phyloP scores from a whole-genome alignment of 805 yeast species.

The Starmerella ratchasimensis region DNA sequence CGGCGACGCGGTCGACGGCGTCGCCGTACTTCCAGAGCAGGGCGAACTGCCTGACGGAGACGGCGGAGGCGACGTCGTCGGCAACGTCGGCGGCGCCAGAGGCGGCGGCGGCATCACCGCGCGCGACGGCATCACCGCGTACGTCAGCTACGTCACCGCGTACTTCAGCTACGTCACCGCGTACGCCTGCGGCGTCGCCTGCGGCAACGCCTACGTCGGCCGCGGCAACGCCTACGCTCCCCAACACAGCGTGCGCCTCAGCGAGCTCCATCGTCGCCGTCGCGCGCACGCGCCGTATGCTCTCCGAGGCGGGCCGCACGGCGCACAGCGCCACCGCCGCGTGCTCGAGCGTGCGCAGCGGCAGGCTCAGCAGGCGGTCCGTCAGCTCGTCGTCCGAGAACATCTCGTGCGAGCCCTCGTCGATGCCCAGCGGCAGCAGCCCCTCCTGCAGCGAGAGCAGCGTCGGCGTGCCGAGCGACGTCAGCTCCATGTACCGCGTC shows the following conservation, averaged over 20 bases:
- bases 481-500: slow-evolving; percentile 33
- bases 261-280: background rate
- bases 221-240: slow-evolving; percentile 1
- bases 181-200: too few relatives aligned
- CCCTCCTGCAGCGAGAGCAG: slow-evolving; percentile 35
- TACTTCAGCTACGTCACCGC: too few relatives aligned
- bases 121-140: too few relatives aligned
- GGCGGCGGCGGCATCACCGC: too few relatives aligned
- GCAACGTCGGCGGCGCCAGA: too few relatives aligned
- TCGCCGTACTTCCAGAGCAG: slow-evolving; percentile 2
- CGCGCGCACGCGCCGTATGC: slow-evolving; percentile 1
- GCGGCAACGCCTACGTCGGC: too few relatives aligned
- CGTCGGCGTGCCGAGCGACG: slow-evolving; percentile 41
- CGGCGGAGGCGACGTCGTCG: too few relatives aligned
- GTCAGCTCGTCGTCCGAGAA: slow-evolving; percentile 13
- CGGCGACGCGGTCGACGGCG: slow-evolving; percentile 3
- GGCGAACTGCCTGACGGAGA: too few relatives aligned
- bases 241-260: too few relatives aligned
- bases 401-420: slow-evolving; percentile 8
- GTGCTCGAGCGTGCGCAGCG: background rate
- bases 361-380: slow-evolving; percentile 6
- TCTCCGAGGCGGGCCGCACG: slow-evolving; percentile 3
- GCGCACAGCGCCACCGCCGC: slow-evolving; percentile 3
- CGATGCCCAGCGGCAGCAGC: slow-evolving; percentile 27
- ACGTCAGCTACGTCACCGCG: too few relatives aligned